phyloP scores from a whole-genome alignment of 2,329 filamentous ascomycete species.

The Botryotinia calthae region DNA sequence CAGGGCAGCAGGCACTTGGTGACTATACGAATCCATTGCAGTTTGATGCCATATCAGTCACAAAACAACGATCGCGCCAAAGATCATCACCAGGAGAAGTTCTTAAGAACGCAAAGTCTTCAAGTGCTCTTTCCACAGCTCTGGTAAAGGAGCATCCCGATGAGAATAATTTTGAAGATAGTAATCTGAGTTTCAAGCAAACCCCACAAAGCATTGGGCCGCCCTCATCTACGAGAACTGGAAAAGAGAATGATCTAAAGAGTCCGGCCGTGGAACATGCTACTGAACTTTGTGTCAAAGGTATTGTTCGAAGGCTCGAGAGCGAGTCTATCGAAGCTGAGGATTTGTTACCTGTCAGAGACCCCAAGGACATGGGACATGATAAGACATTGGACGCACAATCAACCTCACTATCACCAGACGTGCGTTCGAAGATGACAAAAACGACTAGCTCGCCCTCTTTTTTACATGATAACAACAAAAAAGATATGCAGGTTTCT shows the following conservation, averaged over 20 bases:
- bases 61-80: conserved; percentile 27
- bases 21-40: background rate
- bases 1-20: background rate
- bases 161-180: background rate
- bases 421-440: background rate
- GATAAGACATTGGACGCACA: background rate
- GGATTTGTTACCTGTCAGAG: background rate
- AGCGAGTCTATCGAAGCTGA: background rate
- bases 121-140: conserved; percentile 17
- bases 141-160: conserved; percentile 18
- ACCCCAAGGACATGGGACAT: background rate
- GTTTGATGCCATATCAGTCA: conserved; percentile 28
- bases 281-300: background rate
- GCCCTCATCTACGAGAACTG: background rate
- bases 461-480: background rate
- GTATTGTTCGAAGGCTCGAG: conserved; percentile 9
- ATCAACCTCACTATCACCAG: background rate
- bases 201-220: background rate
- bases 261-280: background rate
- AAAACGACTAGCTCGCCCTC: background rate
- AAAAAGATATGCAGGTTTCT: background rate
- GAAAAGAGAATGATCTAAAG: conserved; percentile 2
- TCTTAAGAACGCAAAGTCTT: conserved; percentile 13
- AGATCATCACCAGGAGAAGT: background rate
- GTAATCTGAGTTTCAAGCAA: background rate